These are phyloP conservation scores for Phytophthora foliorum DNA, from an alignment of 352 stramenopile species.

Conservation along the genomic window DNA sequence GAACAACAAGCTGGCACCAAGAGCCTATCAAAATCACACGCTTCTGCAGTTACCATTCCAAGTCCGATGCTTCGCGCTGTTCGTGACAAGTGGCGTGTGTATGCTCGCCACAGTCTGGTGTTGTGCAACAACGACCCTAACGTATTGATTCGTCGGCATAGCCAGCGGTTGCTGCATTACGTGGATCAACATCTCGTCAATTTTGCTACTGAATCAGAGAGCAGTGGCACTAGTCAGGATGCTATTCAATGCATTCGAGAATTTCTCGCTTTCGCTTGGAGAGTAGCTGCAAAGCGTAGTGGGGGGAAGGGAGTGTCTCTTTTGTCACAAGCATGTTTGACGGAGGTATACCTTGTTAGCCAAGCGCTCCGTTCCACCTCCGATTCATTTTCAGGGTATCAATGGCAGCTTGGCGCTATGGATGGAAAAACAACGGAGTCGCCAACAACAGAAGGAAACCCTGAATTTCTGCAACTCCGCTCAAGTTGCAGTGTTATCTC, in stretches of 20 bases:
- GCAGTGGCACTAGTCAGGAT: neutral
- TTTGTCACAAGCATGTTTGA: constrained; percentile 40
- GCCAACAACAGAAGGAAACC: constrained; percentile 7
- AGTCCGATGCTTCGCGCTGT: constrained; percentile 24
- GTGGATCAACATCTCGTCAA: constrained; percentile 32
- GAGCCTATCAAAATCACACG: neutral
- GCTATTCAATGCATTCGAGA: constrained; percentile 47
- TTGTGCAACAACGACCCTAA: constrained; percentile 71
- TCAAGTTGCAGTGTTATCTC: constrained; percentile 1
- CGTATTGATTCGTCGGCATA: constrained; percentile 50
- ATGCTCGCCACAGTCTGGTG: constrained; percentile 41
- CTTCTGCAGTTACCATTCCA: neutral
- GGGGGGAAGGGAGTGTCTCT: neutral
- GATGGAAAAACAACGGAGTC: constrained; percentile 6
- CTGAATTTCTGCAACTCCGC: neutral
- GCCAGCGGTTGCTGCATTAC: constrained; percentile 22
- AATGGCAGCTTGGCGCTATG: neutral
- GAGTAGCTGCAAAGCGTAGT: constrained; percentile 46
- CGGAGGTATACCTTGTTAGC: constrained; percentile 56
- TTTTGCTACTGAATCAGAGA: constrained; percentile 7
- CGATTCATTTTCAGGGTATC: constrained; percentile 31
- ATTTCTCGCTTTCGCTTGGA: constrained; percentile 55
- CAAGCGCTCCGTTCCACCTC: constrained; percentile 38
- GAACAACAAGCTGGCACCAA: neutral
- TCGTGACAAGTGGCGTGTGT: constrained; percentile 45